Conservation (phyloP, 495 filamentous ascomycete species). For the Hypomontagnella submonticulosa region DNA sequence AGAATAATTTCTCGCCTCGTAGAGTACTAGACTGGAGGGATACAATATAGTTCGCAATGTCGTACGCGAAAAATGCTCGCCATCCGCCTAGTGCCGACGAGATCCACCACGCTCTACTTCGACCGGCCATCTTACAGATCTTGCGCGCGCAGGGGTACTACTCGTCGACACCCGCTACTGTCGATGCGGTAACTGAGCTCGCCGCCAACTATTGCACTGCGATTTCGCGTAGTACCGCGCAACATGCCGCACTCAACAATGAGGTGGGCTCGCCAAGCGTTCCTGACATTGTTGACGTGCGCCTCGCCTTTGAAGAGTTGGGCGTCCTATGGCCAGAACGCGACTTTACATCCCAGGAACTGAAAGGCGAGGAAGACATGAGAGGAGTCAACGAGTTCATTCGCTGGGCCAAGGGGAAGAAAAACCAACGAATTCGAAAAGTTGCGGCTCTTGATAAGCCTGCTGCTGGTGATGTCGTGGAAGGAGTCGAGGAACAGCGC, state of each 20-base stretch:
- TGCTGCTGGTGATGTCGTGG: conserved; percentile 30
- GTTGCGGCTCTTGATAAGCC: conserved; percentile 65
- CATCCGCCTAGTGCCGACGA: conserved; percentile 19
- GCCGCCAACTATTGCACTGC: conserved; percentile 76
- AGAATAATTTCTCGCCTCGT: too few relatives aligned
- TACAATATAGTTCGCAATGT: conserved; percentile 4
- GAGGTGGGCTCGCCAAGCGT: conserved; percentile 42
- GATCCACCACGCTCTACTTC: conserved; percentile 72
- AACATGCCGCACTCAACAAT: conserved; percentile 64
- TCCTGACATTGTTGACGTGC: conserved; percentile 76
- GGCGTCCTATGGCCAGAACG: conserved; percentile 71
- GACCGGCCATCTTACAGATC: conserved; percentile 84
- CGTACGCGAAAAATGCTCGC: conserved; percentile 2
- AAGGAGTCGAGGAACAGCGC: conserved; percentile 51
- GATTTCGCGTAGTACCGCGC: conserved; percentile 71
- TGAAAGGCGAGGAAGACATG: conserved; percentile 70
- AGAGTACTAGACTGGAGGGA: too few relatives aligned
- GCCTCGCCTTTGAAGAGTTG: conserved; percentile 80
- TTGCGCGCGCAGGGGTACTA: conserved; percentile 89
- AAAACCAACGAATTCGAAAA: conserved; percentile 74
- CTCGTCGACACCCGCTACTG: conserved; percentile 74
- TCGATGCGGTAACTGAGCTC: conserved; percentile 82
- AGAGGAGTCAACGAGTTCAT: conserved; percentile 78
- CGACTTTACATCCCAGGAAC: conserved; percentile 38
- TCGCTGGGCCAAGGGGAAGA: conserved; percentile 74